These are phyloP conservation scores for Furcasterigmium furcatum DNA, from an alignment of 2,329 filamentous ascomycete species.

Conservation along the genomic window DNA sequence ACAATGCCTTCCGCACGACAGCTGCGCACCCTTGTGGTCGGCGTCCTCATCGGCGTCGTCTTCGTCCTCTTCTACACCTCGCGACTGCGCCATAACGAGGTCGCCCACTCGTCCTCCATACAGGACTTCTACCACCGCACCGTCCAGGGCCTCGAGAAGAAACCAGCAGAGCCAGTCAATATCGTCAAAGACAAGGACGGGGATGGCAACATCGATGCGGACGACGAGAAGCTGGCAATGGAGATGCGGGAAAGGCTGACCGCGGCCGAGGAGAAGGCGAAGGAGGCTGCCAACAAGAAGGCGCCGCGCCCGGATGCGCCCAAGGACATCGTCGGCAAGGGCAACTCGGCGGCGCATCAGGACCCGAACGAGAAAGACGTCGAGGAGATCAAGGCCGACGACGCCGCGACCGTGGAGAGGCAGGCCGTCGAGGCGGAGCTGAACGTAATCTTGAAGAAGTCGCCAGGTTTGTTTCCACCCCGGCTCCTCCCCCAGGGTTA, in stretches of 20 bases:
- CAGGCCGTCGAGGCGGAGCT: slow-evolving; percentile 68
- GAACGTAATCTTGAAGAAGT: slow-evolving; percentile 75
- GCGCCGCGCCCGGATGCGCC: slow-evolving; percentile 57
- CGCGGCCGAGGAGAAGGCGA: slow-evolving; percentile 66
- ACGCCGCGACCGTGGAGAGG: slow-evolving; percentile 55
- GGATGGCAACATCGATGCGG: slow-evolving; percentile 54
- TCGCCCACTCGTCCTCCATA: slow-evolving; percentile 37
- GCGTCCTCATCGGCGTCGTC: slow-evolving; percentile 62
- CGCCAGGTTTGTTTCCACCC: slow-evolving; percentile 62
- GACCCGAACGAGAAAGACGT: slow-evolving; percentile 38
- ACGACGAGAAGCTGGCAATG: slow-evolving; percentile 49
- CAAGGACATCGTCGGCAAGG: slow-evolving; percentile 54
- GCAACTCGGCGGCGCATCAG: slow-evolving; percentile 53
- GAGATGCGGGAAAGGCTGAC: slow-evolving; percentile 60
- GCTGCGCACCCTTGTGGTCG: slow-evolving; percentile 62
- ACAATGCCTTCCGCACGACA: slow-evolving; percentile 69
- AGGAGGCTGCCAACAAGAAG: slow-evolving; percentile 67
- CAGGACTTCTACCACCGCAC: slow-evolving; percentile 61
- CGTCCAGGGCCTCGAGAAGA: slow-evolving; percentile 47
- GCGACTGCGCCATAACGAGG: slow-evolving; percentile 48
- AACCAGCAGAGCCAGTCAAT: slow-evolving; percentile 12
- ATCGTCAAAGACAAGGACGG: slow-evolving; percentile 42
- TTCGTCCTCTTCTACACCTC: slow-evolving; percentile 71
- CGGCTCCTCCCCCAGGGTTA: not conserved
- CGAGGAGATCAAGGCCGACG: slow-evolving; percentile 23